Base-by-base conservation (phyloP, 2,329 filamentous ascomycete species). In the Colletotrichum caudatum region DNA sequence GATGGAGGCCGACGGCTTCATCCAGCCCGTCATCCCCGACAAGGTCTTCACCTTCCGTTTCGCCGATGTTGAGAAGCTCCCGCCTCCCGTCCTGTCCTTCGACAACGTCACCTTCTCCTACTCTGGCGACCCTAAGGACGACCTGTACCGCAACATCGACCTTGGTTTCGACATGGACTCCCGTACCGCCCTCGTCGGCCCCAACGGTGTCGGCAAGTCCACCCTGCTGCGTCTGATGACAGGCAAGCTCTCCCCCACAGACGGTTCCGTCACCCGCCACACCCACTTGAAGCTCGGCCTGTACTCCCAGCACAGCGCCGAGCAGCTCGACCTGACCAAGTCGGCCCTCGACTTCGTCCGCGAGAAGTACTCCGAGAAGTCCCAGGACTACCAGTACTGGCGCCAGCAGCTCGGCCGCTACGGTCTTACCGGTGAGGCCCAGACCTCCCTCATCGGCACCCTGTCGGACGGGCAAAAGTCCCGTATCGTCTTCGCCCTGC, bases 151-250 rank as follows among this genome's bases (percentile, higher is more conserved):
- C 84, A 90, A 98, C 86, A 90, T 99, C 53, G 96, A 99, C 81
- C 93, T 99, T 74, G 96, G 96, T 90, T 96, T 99, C 78, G 97
- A 99, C 84, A 99, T 99, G 96, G 96, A 99, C 87, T 98, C 95
- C 74, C 92, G 96, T 86, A 97, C 95, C 58, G 95, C 95, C 59
- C 92, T 99, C 73, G 96, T 99, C 80, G 96, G 96, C 72, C 96
- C 96, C 81, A 98, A 98, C 84, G 96, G 96, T 94, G 96, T 98
- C 71, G 96, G 96, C 82, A 99, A 99, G 88, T 98, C 96, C 33
- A 98, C 96, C 18, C 89, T 98, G 69, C 91, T 99, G 74, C 93
- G 94, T 77, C 91, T 99, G 77, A 98, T 99, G 94, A 98, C 95
- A 18, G 95, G 94, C 83, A 94, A 96, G 86, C 90, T 98, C 65